Evolutionary conservation across 2,329 filamentous ascomycete genomes (phyloP).

Genomic region (Colletotrichum incanum): DNA sequence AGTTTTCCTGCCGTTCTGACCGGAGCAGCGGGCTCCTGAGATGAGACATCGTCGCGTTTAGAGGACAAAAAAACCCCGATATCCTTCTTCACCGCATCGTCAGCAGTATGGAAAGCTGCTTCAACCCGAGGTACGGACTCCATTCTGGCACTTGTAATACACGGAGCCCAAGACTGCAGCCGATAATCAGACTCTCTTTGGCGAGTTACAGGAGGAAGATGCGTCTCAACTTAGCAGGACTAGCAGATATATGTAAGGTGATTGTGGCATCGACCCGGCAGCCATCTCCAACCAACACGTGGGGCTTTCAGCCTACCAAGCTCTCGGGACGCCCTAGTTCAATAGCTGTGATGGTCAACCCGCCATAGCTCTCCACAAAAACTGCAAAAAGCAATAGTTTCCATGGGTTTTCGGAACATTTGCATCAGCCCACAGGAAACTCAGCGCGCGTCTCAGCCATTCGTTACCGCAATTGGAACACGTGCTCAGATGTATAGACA

Average conservation of each 20-base stretch:
- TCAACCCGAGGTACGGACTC: conserved; percentile 4
- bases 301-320: conserved; percentile 7
- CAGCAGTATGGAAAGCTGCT: neutral
- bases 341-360: neutral
- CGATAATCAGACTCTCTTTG: neutral
- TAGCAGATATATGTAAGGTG: neutral
- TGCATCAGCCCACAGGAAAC: too few species aligned
- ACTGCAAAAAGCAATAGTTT: neutral
- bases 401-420: too few species aligned
- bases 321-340: neutral
- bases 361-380: neutral
- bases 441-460: neutral
- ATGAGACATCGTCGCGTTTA: neutral
- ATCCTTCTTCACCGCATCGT: conserved; percentile 7
- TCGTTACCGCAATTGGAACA: neutral
- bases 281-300: neutral
- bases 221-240: neutral
- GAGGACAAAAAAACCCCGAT: neutral
- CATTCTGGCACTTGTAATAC: neutral
- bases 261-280: neutral
- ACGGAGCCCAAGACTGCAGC: neutral
- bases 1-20: conserved; percentile 22
- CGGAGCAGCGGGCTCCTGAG: neutral
- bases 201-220: neutral
- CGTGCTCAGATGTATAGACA: neutral